phyloP scores from a whole-genome alignment of 2,329 filamentous ascomycete species.

The Monilinia vaccinii-corymbosi region DNA sequence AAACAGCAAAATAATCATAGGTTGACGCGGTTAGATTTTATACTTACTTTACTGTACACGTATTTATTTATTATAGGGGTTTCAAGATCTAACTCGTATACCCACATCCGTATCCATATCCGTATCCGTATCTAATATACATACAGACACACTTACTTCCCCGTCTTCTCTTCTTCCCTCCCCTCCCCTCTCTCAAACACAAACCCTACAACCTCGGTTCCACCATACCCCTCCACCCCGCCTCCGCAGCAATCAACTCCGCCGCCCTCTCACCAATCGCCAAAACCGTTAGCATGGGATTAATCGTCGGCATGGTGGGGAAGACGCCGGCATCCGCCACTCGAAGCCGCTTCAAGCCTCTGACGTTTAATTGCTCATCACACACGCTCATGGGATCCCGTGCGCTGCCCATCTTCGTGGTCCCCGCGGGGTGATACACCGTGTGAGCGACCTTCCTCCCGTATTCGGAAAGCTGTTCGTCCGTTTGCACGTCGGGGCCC shows the following conservation, averaged over 20 bases:
- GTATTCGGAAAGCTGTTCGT: conserved; percentile 76
- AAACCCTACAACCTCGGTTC: conserved; percentile 22
- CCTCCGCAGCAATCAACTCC: conserved; percentile 71
- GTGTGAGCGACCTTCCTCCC: conserved; percentile 75
- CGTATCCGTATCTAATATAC: not conserved
- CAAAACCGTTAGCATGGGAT: conserved; percentile 85
- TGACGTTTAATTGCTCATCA: conserved; percentile 63
- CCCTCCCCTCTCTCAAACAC: not conserved
- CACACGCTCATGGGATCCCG: conserved; percentile 69
- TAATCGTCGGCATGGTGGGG: conserved; percentile 77
- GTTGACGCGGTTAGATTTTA: no score
- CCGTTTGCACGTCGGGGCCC: conserved; percentile 44
- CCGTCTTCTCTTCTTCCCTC: not conserved
- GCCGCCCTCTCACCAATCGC: conserved; percentile 76
- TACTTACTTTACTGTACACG: no score
- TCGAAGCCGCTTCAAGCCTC: conserved; percentile 62
- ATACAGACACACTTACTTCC: not conserved
- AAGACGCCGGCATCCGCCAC: conserved; percentile 85
- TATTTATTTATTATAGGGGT: no score
- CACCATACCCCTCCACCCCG: conserved; percentile 44
- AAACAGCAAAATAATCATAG: no score
- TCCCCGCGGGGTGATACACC: conserved; percentile 83
- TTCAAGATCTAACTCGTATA: not conserved
- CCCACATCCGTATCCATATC: not conserved
- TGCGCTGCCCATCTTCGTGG: conserved; percentile 78